phyloP scores from a whole-genome alignment of 1,284 basidiomycete genomes.

The Pseudozyma sp. region DNA sequence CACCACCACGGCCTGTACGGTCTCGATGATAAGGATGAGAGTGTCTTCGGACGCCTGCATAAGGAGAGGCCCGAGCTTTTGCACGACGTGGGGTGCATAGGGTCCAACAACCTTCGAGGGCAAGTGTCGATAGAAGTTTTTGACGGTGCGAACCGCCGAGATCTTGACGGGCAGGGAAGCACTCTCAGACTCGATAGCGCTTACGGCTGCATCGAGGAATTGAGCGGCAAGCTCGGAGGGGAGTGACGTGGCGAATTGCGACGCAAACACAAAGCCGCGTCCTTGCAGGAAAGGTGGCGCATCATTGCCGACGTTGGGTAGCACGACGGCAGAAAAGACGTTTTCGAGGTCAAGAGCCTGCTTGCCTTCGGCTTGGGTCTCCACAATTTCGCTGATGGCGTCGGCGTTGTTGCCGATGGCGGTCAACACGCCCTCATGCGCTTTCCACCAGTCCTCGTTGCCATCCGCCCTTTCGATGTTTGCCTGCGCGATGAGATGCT shows the following conservation, averaged over 20 bases:
- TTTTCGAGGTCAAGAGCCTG: constrained; percentile 77
- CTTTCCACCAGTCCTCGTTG: constrained; percentile 75
- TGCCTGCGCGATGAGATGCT: constrained; percentile 73
- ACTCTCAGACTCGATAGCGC: constrained; percentile 80
- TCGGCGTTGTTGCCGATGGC: constrained; percentile 86
- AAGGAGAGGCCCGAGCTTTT: constrained; percentile 85
- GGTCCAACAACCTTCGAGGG: constrained; percentile 73
- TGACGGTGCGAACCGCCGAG: constrained; percentile 77
- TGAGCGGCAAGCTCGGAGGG: constrained; percentile 73
- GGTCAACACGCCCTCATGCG: constrained; percentile 84
- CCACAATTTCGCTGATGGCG: constrained; percentile 79
- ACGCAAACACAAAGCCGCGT: constrained; percentile 91
- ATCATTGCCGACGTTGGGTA: constrained; percentile 78
- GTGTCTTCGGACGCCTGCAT: constrained; percentile 85
- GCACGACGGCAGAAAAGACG: constrained; percentile 82
- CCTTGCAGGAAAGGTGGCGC: constrained; percentile 86
- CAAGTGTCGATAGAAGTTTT: constrained; percentile 72
- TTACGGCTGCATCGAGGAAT: constrained; percentile 86
- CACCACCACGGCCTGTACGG: constrained; percentile 81
- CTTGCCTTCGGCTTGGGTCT: constrained; percentile 72
- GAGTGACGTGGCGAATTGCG: constrained; percentile 83
- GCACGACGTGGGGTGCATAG: constrained; percentile 81
- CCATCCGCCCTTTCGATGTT: constrained; percentile 65
- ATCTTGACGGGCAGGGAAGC: constrained; percentile 87
- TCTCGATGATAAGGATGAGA: constrained; percentile 88